Evolutionary conservation across 331 rosid genomes (phyloP).

Genomic region (Spiraea crenata): DNA sequence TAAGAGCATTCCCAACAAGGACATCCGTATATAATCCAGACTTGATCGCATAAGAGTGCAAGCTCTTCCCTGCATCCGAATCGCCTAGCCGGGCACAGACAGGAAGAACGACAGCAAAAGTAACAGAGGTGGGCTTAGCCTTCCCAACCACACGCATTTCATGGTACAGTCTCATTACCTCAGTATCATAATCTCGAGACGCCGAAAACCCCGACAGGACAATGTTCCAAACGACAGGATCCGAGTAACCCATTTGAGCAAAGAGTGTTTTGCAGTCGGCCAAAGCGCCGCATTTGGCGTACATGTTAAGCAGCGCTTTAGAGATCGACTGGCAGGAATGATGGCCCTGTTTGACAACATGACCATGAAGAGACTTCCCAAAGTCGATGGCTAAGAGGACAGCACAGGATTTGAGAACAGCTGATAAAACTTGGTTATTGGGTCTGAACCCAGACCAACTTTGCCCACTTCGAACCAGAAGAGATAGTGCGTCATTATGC

Average conservation of each 20-base stretch:
- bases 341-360: constrained; percentile 59
- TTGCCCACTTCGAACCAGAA: constrained; percentile 40
- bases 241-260: constrained; percentile 42
- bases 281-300: constrained; percentile 63
- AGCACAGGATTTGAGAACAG: constrained; percentile 64
- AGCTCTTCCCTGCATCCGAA: constrained; percentile 44
- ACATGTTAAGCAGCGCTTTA: constrained; percentile 77
- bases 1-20: constrained; percentile 63
- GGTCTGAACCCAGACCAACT: constrained; percentile 40
- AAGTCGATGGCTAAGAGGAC: constrained; percentile 44
- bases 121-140: constrained; percentile 60
- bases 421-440: constrained; percentile 44
- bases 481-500: constrained; percentile 51
- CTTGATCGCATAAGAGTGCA: constrained; percentile 62
- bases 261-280: constrained; percentile 55
- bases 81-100: constrained; percentile 58
- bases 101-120: constrained; percentile 59
- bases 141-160: constrained; percentile 48
- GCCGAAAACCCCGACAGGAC: constrained; percentile 63
- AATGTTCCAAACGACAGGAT: constrained; percentile 78
- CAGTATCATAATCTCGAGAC: constrained; percentile 34
- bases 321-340: constrained; percentile 49
- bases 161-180: constrained; percentile 51
- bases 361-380: constrained; percentile 64
- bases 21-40: constrained; percentile 58